Percentiles rank a stretch among this genome's conserved stretches.
phyloP scores from a whole-genome alignment of 2,329 filamentous ascomycete genomes.

The Thelonectria discophora region DNA sequence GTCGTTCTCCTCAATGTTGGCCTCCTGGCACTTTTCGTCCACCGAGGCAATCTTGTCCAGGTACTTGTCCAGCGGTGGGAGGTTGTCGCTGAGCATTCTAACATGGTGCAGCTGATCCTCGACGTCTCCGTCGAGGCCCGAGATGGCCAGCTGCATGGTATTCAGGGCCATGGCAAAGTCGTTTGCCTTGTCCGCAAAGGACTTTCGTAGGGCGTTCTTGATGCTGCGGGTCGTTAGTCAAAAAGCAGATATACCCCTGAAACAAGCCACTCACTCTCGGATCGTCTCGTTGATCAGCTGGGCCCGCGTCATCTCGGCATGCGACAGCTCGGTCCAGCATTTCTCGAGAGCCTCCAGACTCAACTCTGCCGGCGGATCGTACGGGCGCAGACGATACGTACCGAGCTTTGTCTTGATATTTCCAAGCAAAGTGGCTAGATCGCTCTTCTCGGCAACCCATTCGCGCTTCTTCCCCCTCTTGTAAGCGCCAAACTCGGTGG shows the following conservation, averaged over 20 bases:
- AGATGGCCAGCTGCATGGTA: conserved; percentile 93
- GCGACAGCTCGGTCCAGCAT: conserved; percentile 82
- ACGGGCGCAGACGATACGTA: conserved; percentile 90
- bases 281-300: conserved; percentile 98
- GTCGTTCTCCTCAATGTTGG: conserved; percentile 99
- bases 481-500: conserved; percentile 82
- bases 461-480: conserved; percentile 90
- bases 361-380: conserved; percentile 87
- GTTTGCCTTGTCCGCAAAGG: conserved; percentile 97
- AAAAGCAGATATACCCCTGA: background rate
- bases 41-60: conserved; percentile 86
- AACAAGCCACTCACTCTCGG: conserved; percentile 71
- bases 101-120: conserved; percentile 94
- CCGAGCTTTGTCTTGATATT: conserved; percentile 99
- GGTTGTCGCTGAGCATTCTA: conserved; percentile 81
- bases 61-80: conserved; percentile 90
- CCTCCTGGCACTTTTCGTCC: conserved; percentile 90
- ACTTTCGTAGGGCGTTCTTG: conserved; percentile 91
- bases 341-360: conserved; percentile 82
- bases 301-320: conserved; percentile 86
- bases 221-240: conserved; percentile 66
- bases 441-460: conserved; percentile 98
- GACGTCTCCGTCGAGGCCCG: conserved; percentile 94
- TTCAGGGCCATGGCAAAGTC: conserved; percentile 96
- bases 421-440: conserved; percentile 88